Conservation (phyloP, 2,329 filamentous ascomycete species). For the Macrophomina phaseolina region DNA sequence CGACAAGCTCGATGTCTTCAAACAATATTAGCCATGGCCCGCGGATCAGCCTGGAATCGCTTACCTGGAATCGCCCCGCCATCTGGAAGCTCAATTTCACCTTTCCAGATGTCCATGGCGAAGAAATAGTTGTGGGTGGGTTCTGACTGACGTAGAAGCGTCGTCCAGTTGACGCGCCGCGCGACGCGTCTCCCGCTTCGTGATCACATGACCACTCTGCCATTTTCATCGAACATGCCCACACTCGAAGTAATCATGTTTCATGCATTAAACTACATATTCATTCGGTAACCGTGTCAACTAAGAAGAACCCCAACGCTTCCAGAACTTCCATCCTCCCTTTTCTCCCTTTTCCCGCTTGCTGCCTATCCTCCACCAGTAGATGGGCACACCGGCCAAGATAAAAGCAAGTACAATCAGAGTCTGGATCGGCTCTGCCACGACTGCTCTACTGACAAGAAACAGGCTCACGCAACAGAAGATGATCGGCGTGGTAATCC, state of each 20-base stretch:
- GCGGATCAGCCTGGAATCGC: too few relatives aligned
- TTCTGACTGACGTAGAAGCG: background rate
- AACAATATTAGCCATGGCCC: background rate
- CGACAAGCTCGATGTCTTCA: conserved; percentile 39
- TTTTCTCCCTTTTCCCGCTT: conserved; percentile 24
- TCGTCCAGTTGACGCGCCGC: conserved; percentile 20
- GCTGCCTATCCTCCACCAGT: conserved; percentile 78
- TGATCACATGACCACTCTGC: conserved; percentile 1
- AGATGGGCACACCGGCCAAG: conserved; percentile 81
- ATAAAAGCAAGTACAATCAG: conserved; percentile 86
- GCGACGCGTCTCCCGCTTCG: conserved; percentile 12
- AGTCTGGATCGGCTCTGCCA: conserved; percentile 90
- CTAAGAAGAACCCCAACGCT: conserved; percentile 19
- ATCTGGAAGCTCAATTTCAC: conserved; percentile 40
- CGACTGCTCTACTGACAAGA: conserved; percentile 83
- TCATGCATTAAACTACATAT: conserved; percentile 7
- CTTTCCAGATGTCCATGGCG: conserved; percentile 40
- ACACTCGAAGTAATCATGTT: background rate
- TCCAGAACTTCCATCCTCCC: conserved; percentile 26
- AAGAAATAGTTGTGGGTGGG: background rate
- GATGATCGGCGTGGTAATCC: conserved; percentile 96
- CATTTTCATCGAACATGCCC: background rate
- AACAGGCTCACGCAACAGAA: conserved; percentile 98
- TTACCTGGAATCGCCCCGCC: conserved; percentile 37
- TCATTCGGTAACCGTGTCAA: background rate